Base-by-base conservation (phyloP, 2,329 filamentous ascomycete genomes). In the Colletotrichum musae region DNA sequence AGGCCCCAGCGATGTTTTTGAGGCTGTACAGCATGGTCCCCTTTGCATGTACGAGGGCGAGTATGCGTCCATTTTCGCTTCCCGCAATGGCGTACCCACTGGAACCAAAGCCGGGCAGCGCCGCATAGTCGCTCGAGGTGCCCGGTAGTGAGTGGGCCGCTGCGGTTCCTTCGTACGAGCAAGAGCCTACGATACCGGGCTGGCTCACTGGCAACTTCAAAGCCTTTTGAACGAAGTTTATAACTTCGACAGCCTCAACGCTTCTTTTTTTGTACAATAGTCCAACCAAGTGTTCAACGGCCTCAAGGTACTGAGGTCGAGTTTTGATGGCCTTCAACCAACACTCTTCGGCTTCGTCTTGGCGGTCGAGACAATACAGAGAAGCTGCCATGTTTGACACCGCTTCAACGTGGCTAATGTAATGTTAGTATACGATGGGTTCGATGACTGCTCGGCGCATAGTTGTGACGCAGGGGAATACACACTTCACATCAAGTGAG, bases 21-120 rank as follows among this genome's bases (percentile, higher is more conserved):
- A 97, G 83, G 28, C 93, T 91, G 80, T 99, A 99, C 2, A 98
- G 86, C 92, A 98, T 97, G 72, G 98, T 98, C n/a, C 95, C 96
- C 80, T 98, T 99, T 21, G 95, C 95, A 80, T 99, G 96, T 48
- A 98, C 91, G 16, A 99, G 86, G n/a, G 94, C 93, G 52, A 99
- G 87, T 75, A 99, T 94, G 69, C 96, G 90, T 9, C 95, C 96
- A 77, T 98, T 98, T 73, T 99, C 96, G 51, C 88, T 90, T 2
- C 92, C 94, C 5, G 94, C 88, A 51, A 99, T 91, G 15, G 90
- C 88, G 79, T 97, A 98, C 16, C 94, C 95, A 78, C 93, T 96
- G 4, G 91, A 92, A 1, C 77, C 80, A 71, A 80, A 80, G 1
- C 76, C 76, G 15, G 70, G 45, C 18, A 62, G 58, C 24, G 58